Conservation (phyloP, 208 protist species). For the Cochliopodium minus region DNA sequence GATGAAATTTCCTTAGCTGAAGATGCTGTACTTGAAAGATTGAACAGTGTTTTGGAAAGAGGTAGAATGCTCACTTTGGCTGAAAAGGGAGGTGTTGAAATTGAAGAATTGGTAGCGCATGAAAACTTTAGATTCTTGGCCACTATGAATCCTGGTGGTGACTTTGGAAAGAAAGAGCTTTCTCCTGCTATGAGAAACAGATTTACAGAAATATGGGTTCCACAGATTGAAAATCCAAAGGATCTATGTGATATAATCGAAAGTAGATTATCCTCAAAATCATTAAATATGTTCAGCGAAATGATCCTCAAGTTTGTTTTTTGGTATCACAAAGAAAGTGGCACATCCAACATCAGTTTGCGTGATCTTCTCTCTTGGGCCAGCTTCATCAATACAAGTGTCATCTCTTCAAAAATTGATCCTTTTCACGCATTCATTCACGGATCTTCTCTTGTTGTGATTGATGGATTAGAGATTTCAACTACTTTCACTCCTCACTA, state of each 20-base stretch:
- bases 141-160: slow-evolving; percentile 99
- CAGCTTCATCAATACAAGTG: slow-evolving; percentile 56
- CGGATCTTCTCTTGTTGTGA: slow-evolving; percentile 74
- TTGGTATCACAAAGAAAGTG: slow-evolving; percentile 18
- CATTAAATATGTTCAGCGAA: slow-evolving; percentile 8
- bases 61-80: slow-evolving; percentile 76
- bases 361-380: slow-evolving; percentile 85
- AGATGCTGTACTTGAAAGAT: slow-evolving; percentile 96
- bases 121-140: slow-evolving; percentile 86
- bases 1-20: slow-evolving; percentile 99
- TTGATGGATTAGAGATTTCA: slow-evolving; percentile 78
- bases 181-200: slow-evolving; percentile 95
- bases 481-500: slow-evolving; percentile 32
- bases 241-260: slow-evolving; percentile 78
- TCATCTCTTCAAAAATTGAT: background rate
- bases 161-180: slow-evolving; percentile 99
- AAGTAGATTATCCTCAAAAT: slow-evolving; percentile 30
- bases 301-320: slow-evolving; percentile 40
- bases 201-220: slow-evolving; percentile 99
- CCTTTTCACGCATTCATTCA: slow-evolving; percentile 65
- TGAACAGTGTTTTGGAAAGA: slow-evolving; percentile 99
- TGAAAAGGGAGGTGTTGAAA: slow-evolving; percentile 68
- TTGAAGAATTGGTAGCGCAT: slow-evolving; percentile 46
- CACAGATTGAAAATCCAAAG: slow-evolving; percentile 50
- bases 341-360: slow-evolving; percentile 48